Evolutionary conservation across 1,284 basidiomycete genomes (phyloP), one percentile per base, ranked within the genome.

Genomic region (Pseudozyma tsukubaensis): DNA sequence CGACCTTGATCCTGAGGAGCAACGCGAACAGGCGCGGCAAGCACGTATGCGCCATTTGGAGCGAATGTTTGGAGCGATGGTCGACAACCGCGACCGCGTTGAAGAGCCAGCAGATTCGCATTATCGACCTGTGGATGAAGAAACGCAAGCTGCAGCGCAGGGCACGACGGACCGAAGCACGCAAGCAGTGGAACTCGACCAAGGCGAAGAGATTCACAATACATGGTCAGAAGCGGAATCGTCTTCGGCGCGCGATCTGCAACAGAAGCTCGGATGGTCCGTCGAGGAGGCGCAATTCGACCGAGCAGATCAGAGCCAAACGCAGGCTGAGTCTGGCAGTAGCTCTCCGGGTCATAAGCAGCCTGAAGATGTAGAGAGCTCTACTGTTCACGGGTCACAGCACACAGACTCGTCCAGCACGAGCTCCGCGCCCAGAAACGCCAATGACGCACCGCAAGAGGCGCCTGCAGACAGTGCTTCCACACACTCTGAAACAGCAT

Each of bases 21-120:
- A 69, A 35, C 44, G 66, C 18, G 59, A 59, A 12, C 66, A 59
- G 18, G 66, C 66, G 4, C 54, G 66, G 21, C 56, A 40, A 37
- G 66, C 66, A n/a, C 56, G 66, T 4, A 36, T 69, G n/a, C 59
- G 56, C 8, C 48, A 49, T 7, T 44, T 69, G 8, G 58, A 51
- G 34, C 52, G 39, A 13, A 36, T 50, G 18, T 19, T 44, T 18
- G 21, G 39, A 42, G 21, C 39, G 19, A 16, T 37, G 34, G 4
- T 34, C 39, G 42, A 51, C 8, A 13, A 37, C 7, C n/a, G n/a
- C 24, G 24, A 37, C 7, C n/a, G n/a, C 24, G 24, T 29, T 29
- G 48, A 32, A n/a, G n/a, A 50, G 34, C 10, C 18, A 16, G 4
- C 24, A 14, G 44, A 10, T 24, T 3, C 21, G 37, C 37, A 39